These are phyloP conservation scores for Coniferiporia sulphurascens DNA, from an alignment of 1,284 basidiomycete genomes.

Conservation along the genomic window DNA sequence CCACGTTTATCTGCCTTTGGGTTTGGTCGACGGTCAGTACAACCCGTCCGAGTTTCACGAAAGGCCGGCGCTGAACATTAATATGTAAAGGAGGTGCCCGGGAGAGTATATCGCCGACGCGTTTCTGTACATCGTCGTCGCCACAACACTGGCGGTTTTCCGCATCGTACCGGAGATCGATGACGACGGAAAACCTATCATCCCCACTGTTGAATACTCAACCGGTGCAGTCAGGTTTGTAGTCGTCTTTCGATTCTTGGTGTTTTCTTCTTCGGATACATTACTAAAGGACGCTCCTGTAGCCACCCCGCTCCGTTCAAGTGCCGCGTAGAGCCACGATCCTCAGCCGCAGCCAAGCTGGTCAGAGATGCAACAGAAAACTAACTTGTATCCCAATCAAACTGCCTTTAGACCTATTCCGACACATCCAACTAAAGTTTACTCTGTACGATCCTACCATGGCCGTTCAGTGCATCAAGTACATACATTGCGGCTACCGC, in stretches of 20 bases:
- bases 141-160: constrained; percentile 14
- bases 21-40: constrained; percentile 3
- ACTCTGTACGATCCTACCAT: background rate
- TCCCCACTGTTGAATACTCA: constrained; percentile 10
- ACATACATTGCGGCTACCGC: background rate
- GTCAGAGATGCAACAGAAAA: background rate
- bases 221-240: constrained; percentile 8
- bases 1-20: constrained; percentile 6
- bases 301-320: constrained; percentile 31
- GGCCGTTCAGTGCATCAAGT: background rate
- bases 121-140: constrained; percentile 15
- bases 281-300: constrained; percentile 21
- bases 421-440: background rate
- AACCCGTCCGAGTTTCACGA: background rate
- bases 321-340: constrained; percentile 30
- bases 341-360: background rate
- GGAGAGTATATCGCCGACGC: constrained; percentile 14
- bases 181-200: constrained; percentile 5
- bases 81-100: constrained; percentile 11
- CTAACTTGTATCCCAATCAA: background rate
- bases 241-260: background rate
- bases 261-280: background rate
- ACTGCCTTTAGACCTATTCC: too few species aligned
- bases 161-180: constrained; percentile 15
- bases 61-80: constrained; percentile 20